Base-by-base conservation (phyloP, 495 filamentous ascomycete species). In the Amphirosellinia nigrospora region DNA sequence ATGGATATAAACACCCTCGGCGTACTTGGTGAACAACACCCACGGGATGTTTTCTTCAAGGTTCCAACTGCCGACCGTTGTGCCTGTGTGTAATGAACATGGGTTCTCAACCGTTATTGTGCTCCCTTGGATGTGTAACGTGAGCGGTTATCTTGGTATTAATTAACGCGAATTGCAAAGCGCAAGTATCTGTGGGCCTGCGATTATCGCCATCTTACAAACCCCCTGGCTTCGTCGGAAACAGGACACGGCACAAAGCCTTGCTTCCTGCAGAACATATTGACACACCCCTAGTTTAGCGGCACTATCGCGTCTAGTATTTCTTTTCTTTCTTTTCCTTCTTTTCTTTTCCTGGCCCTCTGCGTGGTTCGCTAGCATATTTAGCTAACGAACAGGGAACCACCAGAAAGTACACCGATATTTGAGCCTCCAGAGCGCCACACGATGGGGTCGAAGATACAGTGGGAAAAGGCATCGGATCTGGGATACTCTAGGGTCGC, bases 321-420 rank as follows among this genome's bases (percentile, higher is more conserved):
- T 7, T 60, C 7, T 9, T 34, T 64, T 48, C 3, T 50, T 28
- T 39, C 16, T 19, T 53, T 61, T 68, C 52, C 39, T 43, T 43
- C 55, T 34, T 70, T 70, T 41, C 67, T 64, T 70, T 70, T 64
- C 26, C 45, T 26, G 15, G 26, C 38, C 36, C 58, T 55, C 53
- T 43, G 28, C 58, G 34, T 34, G 45, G 21, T 41, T 62, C 34
- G 45, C 19, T 26, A 39, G 58, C 58, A 39, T 23, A 19, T 32
- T 23, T 11, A 50, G 28, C 16, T 66, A 23, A 58, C 58, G 50
- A 66, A n/a, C 21, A 9, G 52, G 21, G 48, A 55, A 41, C 21
- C 28, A 28, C 8, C 32, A 5, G 38, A 7, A 38, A 28, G 15
- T 65, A 23, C 32, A 50, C 43, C 55, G 41, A 39, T 21, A 61